phyloP scores from a whole-genome alignment of 768 basidiomycete species.

The Gyrodon lividus region DNA sequence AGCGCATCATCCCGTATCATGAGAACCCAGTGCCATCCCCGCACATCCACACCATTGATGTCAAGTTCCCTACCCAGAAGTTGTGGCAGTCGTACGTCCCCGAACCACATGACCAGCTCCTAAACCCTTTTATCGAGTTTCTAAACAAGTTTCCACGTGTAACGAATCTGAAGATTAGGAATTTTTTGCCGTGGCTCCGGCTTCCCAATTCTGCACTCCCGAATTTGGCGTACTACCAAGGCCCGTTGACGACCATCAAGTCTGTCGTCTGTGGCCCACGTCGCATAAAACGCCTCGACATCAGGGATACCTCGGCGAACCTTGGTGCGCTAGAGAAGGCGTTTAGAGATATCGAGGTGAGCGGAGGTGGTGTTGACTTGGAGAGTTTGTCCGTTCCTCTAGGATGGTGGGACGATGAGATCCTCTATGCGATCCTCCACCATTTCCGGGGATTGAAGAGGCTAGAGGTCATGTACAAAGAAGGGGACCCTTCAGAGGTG shows the following conservation, averaged over 20 bases:
- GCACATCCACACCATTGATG: constrained; percentile 29
- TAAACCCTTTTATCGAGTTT: constrained; percentile 26
- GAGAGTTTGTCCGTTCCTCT: constrained; percentile 35
- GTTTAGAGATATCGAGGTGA: constrained; percentile 25
- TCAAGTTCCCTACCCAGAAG: constrained; percentile 31
- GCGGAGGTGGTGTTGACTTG: constrained; percentile 18
- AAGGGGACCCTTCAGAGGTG: constrained; percentile 42
- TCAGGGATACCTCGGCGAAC: constrained; percentile 24
- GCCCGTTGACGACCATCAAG: constrained; percentile 28
- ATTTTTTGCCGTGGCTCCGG: constrained; percentile 27
- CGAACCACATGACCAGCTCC: constrained; percentile 28
- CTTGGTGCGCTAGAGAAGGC: constrained; percentile 23
- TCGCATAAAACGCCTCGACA: constrained; percentile 20
- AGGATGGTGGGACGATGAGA: constrained; percentile 47
- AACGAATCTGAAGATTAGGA: constrained; percentile 22
- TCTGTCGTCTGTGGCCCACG: constrained; percentile 22
- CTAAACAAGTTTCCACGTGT: constrained; percentile 23
- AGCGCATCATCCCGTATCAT: constrained; percentile 7
- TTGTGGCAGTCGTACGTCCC: constrained; percentile 28
- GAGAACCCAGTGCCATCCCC: constrained; percentile 18
- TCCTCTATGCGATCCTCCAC: constrained; percentile 40
- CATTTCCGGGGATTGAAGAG: constrained; percentile 37
- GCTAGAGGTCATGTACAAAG: constrained; percentile 40
- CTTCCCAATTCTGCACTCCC: constrained; percentile 20
- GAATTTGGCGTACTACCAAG: constrained; percentile 19